Base-by-base conservation (phyloP, 192 early-diverging fungal genomes). In the Coemansia sp. region DNA sequence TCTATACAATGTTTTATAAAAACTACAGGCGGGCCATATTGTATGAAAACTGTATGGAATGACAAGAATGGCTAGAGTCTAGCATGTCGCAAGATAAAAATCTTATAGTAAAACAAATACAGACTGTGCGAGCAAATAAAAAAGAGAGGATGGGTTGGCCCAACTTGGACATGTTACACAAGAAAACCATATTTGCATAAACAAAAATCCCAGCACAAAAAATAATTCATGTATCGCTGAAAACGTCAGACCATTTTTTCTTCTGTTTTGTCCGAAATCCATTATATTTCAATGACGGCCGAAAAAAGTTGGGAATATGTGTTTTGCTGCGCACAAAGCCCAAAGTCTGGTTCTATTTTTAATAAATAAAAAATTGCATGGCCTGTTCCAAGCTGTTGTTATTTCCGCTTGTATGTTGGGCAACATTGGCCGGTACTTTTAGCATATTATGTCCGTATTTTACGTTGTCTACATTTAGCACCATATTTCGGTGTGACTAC, bases 201-300 rank as follows among this genome's bases (percentile, higher is more conserved):
- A n/a, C 29, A 54, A 55, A n/a, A 5, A 53, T 3, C 29, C 7
- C 29, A 7, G 29, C 22, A 23, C 51, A 55, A 56, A 56, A 19
- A 49, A 43, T n/a, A 43, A 15, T 43, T 43, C 41, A 43, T 43
- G 41, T 43, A 15, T 11, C 41, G 41, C 41, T 21, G 12, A 43
- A 43, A 11, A 55, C n/a, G 53, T 55, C 53, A 55, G 53, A 55
- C 53, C 53, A 55, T 29, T 54, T 29, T 55, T 24, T 23, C 11
- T 32, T 6, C 6, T 32, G 29, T 7, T 32, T 32, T 25, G 53
- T 55, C 53, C 53, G 53, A 55, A 8, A 25, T 25, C n/a, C 15
- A n/a, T 43, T 43, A n/a, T 15, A 15, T 15, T n/a, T 11, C 50
- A 4, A 24, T 15, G 11, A 12, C 29, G 53, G 53, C 53, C 53